Conservation (phyloP, 1,284 basidiomycete species). For the Laetiporus sulphureus region DNA sequence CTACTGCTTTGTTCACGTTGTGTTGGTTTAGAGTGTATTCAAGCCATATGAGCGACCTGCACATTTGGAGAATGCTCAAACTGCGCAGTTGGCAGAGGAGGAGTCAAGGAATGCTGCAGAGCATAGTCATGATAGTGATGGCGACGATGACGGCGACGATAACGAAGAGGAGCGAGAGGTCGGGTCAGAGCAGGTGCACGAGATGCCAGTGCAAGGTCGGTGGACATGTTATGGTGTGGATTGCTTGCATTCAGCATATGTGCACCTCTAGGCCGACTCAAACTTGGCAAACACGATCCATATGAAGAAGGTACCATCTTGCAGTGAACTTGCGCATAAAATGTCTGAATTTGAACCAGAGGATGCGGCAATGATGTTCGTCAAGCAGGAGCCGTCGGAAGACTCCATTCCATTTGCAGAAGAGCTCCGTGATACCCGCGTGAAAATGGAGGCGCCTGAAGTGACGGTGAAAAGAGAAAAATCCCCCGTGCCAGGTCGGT, state of each 20-base stretch:
- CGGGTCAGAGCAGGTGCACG: no score
- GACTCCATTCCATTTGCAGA: no score
- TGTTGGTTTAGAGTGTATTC: conserved; percentile 8
- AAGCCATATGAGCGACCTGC: conserved; percentile 14
- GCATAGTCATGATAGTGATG: background rate
- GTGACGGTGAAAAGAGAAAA: no score
- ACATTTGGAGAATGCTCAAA: conserved; percentile 7
- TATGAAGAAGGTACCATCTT: conserved; percentile 25
- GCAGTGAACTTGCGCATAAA: no score
- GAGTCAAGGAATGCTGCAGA: background rate
- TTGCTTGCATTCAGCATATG: background rate
- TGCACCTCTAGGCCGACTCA: conserved; percentile 4
- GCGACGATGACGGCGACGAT: background rate
- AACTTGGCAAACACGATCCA: conserved; percentile 19
- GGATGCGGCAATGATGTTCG: conserved; percentile 8
- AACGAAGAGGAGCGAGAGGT: no score
- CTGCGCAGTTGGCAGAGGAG: conserved; percentile 2
- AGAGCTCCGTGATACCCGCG: no score
- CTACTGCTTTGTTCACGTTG: background rate
- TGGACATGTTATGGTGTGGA: background rate
- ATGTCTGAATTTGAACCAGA: conserved; percentile 3
- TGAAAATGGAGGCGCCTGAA: no score
- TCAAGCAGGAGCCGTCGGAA: conserved; percentile 9
- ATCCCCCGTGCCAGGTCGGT: no score
- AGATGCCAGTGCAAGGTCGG: background rate